Evolutionary conservation across 495 filamentous ascomycete species (phyloP).

Genomic region (Penicillium malachiteum): DNA sequence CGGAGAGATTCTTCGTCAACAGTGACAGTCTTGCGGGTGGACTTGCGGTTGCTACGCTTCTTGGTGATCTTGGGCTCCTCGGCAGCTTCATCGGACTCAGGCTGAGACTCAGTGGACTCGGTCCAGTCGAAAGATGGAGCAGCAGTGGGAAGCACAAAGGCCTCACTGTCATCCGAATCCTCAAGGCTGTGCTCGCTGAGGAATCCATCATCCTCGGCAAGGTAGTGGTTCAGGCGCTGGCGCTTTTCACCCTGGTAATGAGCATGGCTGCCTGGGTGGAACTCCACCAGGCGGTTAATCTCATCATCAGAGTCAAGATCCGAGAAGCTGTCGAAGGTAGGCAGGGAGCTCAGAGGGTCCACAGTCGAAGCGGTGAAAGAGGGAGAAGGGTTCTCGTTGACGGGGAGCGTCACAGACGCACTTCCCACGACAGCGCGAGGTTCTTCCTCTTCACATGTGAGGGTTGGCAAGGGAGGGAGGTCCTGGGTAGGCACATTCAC

Average conservation of each 20-base stretch:
- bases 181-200: constrained; percentile 75
- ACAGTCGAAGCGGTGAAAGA: constrained; percentile 49
- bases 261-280: constrained; percentile 57
- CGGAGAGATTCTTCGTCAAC: constrained; percentile 34
- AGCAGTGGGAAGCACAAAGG: constrained; percentile 54
- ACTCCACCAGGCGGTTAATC: constrained; percentile 73
- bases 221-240: constrained; percentile 66
- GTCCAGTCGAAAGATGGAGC: constrained; percentile 41
- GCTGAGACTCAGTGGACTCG: constrained; percentile 27
- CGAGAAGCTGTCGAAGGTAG: constrained; percentile 79
- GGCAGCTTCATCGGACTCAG: constrained; percentile 23
- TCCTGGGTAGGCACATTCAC: constrained; percentile 54
- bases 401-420: constrained; percentile 56
- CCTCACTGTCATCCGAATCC: constrained; percentile 65
- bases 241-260: constrained; percentile 73
- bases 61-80: constrained; percentile 61
- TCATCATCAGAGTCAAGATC: constrained; percentile 94
- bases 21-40: constrained; percentile 47
- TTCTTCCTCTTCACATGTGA: constrained; percentile 71
- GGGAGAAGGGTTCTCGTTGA: constrained; percentile 49
- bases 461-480: constrained; percentile 66
- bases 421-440: constrained; percentile 71
- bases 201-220: constrained; percentile 72
- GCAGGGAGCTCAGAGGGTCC: constrained; percentile 60
- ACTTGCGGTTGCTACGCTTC: constrained; percentile 53